Evolutionary conservation across 371 early-diverging fungal genomes (phyloP), one percentile per base, ranked within the genome.

Genomic region (Smittium mucronatum): DNA sequence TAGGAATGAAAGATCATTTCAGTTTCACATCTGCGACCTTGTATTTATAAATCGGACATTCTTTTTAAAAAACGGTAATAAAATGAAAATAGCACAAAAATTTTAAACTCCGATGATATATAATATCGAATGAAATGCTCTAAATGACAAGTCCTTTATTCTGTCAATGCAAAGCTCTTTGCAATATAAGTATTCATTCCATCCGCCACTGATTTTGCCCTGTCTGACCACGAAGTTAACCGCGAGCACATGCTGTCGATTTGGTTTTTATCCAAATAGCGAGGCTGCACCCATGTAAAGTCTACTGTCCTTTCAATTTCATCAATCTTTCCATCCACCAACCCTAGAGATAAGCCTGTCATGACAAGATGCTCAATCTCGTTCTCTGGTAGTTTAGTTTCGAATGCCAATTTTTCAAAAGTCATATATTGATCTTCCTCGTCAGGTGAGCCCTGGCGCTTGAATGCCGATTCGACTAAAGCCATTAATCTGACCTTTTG

Each of bases 401-500:
- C 94, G 15, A 87, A 83, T 8, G 95, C 89, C 70, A 98, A 89
- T n/a, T 81, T 87, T 17, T 77, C 76, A 80, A 98, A 97, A 2
- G 92, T 81, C 65, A 97, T 86, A 0, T 81, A 78, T n/a, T 94
- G 86, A 8, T 72, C 73, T 29, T 74, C 74, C 36, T 73, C 35
- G 15, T 67, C 28, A 36, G 86, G 83, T 59, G 91, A 91, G 28
- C 90, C 89, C 67, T 81, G 85, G 34, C 93, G 87, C 76, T 87
- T 88, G 80, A 98, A 98, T 34, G 95, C 89, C 0, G 88, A 82
- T 77, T 97, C 97, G 70, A 97, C 91, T 65, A 98, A 82, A 0
- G 97, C 89, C 95, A 97, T 97, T 71, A 97, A 82, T 68, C 97
- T 90, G 63, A 98, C 90, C 82, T 98, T 98, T 80, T 94, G 93